Percentiles rank a stretch among this genome's conserved stretches.
phyloP scores from a whole-genome alignment of 2,329 filamentous ascomycete species.

The Calonectria ilicicola region DNA sequence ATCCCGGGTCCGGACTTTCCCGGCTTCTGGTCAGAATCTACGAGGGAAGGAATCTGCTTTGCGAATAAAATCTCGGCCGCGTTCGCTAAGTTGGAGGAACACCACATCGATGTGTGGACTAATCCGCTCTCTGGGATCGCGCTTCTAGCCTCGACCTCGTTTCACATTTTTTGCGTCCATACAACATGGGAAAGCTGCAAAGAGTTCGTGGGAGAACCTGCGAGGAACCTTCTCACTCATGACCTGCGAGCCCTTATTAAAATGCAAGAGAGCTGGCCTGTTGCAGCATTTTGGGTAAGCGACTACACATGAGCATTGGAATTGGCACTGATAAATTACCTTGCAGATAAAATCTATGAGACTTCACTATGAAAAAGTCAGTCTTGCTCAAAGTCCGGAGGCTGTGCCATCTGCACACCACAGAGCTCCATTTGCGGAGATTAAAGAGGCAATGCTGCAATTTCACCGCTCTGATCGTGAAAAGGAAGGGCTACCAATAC shows the following conservation, averaged over 20 bases:
- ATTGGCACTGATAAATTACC: neutral
- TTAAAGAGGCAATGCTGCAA: neutral
- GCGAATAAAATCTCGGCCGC: neutral
- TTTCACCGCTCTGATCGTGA: neutral
- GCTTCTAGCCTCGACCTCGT: neutral
- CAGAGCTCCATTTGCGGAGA: neutral
- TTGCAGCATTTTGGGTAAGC: neutral
- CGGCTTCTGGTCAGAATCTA: neutral
- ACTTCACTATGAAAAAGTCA: neutral
- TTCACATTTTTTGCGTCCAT: neutral
- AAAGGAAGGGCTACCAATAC: neutral
- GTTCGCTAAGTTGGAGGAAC: neutral
- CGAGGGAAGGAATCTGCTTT: neutral
- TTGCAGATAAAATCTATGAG: neutral
- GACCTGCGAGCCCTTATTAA: neutral
- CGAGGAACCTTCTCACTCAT: neutral
- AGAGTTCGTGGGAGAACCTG: neutral
- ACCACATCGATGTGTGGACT: neutral
- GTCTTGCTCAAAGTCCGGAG: neutral
- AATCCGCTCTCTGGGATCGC: neutral
- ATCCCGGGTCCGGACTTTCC: neutral
- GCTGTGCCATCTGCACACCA: neutral
- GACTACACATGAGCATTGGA: neutral
- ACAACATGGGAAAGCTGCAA: neutral
- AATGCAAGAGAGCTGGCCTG: conserved; percentile 1